Evolutionary conservation across 2,329 filamentous ascomycete species (phyloP), one percentile per base, ranked within the genome.

Genomic region (Xylaria multiplex): DNA sequence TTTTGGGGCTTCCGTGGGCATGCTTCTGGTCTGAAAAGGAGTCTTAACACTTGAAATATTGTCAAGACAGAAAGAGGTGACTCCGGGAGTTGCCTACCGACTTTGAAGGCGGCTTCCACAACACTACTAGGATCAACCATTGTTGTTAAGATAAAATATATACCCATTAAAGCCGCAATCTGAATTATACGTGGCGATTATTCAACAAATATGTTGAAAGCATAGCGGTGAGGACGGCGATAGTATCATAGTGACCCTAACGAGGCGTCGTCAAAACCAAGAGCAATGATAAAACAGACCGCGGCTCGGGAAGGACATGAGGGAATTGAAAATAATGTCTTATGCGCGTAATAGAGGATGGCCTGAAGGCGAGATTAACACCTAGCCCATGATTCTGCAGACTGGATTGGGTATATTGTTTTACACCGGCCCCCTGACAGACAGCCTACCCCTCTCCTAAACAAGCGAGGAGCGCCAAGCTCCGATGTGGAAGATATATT

Each of bases 121-220:
- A 46, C 24, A 32, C 49, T 9, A 19, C 54, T 11, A 27, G 59
- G 59, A 32, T 61, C 58, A 22, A 35, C 48, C 58, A 60, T 60
- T 11, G 4, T 32, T n/a, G 59, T 19, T 19, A 19, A 60, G 30
- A 32, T 19, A 13, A 6, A 22, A 27, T 3, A 22, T 11, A 9
- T 16, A 9, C 6, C 16, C 6, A 6, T 3, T 4, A 7, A 40
- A 9, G 32, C 14, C 6, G 43, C 5, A 5, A 8, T 48, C 30
- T 4, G 19, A 43, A 19, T 42, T 16, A 7, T 32, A 48, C 27
- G 22, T 24, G 9, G n/a, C 1, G 11, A 5, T 22, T 13, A 24
- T 30, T 57, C 46, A 42, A 19, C 5, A 16, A 14, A 46, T 22
- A 13, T 3, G 16, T 35, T 57, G 19, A 30, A 9, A 22, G 11